phyloP scores from a whole-genome alignment of 139 green algal species.

The Monoraphidium neglectum region DNA sequence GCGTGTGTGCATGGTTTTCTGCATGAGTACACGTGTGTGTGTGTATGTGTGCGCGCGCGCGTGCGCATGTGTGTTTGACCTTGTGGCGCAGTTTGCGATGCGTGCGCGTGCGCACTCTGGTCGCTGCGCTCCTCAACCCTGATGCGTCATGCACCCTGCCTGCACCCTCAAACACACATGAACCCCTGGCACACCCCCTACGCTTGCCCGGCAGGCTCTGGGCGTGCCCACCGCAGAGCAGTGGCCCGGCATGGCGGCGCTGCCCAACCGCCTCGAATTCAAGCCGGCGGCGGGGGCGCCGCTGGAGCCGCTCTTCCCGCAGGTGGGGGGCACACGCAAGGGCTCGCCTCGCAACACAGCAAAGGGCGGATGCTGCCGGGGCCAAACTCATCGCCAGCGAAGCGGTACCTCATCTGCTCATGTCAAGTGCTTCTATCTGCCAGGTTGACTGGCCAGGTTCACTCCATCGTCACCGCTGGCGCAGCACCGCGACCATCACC shows the following conservation, averaged over 20 bases:
- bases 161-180: too few relatives aligned
- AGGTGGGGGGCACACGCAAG: too few relatives aligned
- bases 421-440: background rate
- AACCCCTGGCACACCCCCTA: too few relatives aligned
- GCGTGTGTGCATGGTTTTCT: too few relatives aligned
- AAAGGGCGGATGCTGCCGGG: background rate
- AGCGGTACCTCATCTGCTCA: background rate
- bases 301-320: constrained; percentile 15
- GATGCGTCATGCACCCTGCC: too few relatives aligned
- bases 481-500: background rate
- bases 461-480: background rate
- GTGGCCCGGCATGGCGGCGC: constrained; percentile 34
- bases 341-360: too few relatives aligned
- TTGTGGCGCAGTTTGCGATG: too few relatives aligned
- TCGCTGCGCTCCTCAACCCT: too few relatives aligned
- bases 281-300: constrained; percentile 22
- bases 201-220: constrained; percentile 43
- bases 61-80: too few relatives aligned
- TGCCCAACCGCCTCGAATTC: constrained; percentile 72
- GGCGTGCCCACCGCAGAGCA: constrained; percentile 59
- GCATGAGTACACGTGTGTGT: too few relatives aligned
- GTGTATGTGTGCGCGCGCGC: too few relatives aligned
- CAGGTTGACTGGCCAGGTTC: background rate
- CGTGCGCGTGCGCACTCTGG: too few relatives aligned
- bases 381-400: background rate